A percentile compares a stretch with the other conserved stretches of the same genome.
Conservation (phyloP, 139 green algal genomes). For the Limnomonas spitsbergensis region DNA sequence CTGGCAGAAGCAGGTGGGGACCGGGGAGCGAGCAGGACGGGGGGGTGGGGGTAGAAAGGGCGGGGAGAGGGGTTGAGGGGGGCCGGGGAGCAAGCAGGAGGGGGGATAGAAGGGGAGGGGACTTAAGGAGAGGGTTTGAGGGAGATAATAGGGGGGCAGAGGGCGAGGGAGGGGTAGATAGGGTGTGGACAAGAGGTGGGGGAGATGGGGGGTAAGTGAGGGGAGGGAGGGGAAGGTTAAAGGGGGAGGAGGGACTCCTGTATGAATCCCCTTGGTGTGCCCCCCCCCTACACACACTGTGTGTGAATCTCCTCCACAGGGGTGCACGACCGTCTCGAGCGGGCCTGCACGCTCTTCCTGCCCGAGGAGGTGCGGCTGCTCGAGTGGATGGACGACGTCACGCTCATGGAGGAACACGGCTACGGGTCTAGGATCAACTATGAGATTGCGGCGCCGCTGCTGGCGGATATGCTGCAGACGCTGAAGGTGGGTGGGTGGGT, state of each 20-base stretch:
- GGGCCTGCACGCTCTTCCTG: conserved; percentile 15
- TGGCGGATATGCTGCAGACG: conserved; percentile 12
- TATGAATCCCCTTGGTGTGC: too few relatives aligned
- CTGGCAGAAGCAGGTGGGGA: conserved; percentile 37
- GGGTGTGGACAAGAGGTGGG: too few relatives aligned
- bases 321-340: neutral
- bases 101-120: too few relatives aligned
- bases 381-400: conserved; percentile 60
- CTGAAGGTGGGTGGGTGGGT: conserved; percentile 17
- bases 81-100: too few relatives aligned
- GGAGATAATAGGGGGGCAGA: too few relatives aligned
- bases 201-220: too few relatives aligned
- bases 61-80: too few relatives aligned
- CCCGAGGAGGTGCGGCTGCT: conserved; percentile 18
- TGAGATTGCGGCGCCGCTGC: conserved; percentile 34
- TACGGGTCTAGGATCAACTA: conserved; percentile 44
- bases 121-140: too few relatives aligned
- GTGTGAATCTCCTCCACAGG: neutral
- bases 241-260: too few relatives aligned
- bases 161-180: too few relatives aligned
- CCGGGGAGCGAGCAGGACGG: conserved; percentile 18
- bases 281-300: conserved; percentile 19
- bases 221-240: too few relatives aligned
- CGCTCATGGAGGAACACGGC: conserved; percentile 45
- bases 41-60: too few relatives aligned